Percentiles rank a stretch among this genome's conserved stretches.
phyloP scores from a whole-genome alignment of 139 green algal genomes.

The Yamagishiella unicocca region DNA sequence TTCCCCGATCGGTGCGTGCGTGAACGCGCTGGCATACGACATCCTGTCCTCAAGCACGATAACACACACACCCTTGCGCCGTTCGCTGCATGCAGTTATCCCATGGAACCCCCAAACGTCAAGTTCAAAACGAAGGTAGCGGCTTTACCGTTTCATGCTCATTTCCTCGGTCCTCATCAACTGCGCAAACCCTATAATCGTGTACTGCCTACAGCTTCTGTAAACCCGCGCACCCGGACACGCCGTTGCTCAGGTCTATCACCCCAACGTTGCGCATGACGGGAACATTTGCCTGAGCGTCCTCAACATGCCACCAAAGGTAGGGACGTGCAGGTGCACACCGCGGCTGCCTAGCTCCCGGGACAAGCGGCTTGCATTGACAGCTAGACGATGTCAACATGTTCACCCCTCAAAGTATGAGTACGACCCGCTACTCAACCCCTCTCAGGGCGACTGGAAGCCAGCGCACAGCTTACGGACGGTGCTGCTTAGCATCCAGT shows the following conservation, averaged over 20 bases:
- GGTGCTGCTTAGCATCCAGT: slow-evolving; percentile 68
- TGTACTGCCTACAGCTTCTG: too few species aligned
- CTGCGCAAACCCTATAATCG: neutral
- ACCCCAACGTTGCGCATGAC: slow-evolving; percentile 81
- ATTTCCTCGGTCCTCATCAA: neutral
- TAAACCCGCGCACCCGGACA: too few species aligned
- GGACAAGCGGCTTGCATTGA: neutral
- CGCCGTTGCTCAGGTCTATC: slow-evolving; percentile 79
- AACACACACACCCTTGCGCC: neutral
- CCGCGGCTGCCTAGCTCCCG: neutral
- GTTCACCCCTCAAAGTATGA: too few species aligned
- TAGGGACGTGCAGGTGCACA: neutral
- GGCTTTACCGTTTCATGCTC: neutral
- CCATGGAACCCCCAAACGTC: slow-evolving; percentile 32
- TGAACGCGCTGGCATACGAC: neutral
- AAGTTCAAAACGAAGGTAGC: slow-evolving; percentile 36
- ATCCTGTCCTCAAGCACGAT: neutral
- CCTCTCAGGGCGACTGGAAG: slow-evolving; percentile 69
- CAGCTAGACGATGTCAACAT: too few species aligned
- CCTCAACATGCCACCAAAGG: slow-evolving; percentile 79
- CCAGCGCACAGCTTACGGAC: slow-evolving; percentile 65
- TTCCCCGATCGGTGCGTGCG: slow-evolving; percentile 3
- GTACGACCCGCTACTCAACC: too few species aligned
- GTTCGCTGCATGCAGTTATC: slow-evolving; percentile 32
- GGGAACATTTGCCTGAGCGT: slow-evolving; percentile 76